Evolutionary conservation across 345 rosid genomes (phyloP), one percentile per base, ranked within the genome.

Genomic region (Angophora floribunda): DNA sequence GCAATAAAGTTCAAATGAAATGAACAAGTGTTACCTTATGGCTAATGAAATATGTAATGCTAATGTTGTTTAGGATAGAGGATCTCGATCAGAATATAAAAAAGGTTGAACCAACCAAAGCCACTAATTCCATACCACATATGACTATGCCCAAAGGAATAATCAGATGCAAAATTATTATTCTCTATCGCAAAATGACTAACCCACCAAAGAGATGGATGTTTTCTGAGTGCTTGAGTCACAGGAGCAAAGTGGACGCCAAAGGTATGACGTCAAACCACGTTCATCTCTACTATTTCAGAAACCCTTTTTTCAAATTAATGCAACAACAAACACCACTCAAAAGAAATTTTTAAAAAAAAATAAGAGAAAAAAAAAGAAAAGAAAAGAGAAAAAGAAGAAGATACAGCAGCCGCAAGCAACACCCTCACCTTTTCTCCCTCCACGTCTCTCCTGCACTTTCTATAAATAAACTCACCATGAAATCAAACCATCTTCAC

Each of bases 401-500:
- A 70, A 65, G 61, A 49, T 79, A 59, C 92, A 89, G 59, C 52
- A 55, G 28, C 53, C 87, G 86, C 86, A 90, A 89, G 92, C 87
- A 86, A 91, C 55, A 57, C 41, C 90, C 82, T n/a, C 86, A 86
- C 87, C 91, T 90, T 88, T 85, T 89, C 88, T 89, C 87, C 86
- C 86, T 89, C 89, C 88, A 88, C 57, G 55, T 53, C 89, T 41
- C 87, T 88, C 89, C 91, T 7, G 86, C 13, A 36, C 45, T 36
- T 32, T 86, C 90, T 90, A 89, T 89, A 93, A 90, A 93, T 91
- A 92, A 90, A 63, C 91, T 87, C 89, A 91, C 89, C 87, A 10
- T 45, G 15, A 41, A 88, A 85, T 86, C 88, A 87, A 91, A 88
- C 80, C 91, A 88, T 91, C 85, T 91, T 90, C 87, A 89, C 84